A percentile compares a stretch with the other conserved stretches of the same genome.
Evolutionary conservation across 1,284 basidiomycete species (phyloP).

Genomic region (Boletellus deceptivus): DNA sequence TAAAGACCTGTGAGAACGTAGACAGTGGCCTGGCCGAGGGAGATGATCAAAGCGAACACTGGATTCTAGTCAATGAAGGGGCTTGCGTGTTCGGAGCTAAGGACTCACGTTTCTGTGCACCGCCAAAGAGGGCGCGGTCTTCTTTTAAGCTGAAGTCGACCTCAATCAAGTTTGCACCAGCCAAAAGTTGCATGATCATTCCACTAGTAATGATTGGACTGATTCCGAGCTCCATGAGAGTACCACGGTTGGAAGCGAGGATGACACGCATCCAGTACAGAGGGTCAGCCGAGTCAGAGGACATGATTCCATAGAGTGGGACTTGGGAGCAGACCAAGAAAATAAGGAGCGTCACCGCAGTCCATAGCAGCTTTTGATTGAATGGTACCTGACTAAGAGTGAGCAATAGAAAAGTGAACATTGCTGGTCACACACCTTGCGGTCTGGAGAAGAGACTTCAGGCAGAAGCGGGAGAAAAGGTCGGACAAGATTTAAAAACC

Average conservation of each 20-base stretch:
- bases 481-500: constrained; percentile 94
- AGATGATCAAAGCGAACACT: constrained; percentile 97
- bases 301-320: constrained; percentile 97
- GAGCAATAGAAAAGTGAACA: constrained; percentile 14
- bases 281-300: constrained; percentile 95
- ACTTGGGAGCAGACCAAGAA: constrained; percentile 98
- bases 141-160: constrained; percentile 98
- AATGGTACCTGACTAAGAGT: constrained; percentile 71
- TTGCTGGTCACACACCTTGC: constrained; percentile 62
- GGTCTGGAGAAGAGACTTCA: constrained; percentile 94
- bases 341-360: constrained; percentile 93
- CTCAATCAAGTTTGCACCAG: constrained; percentile 96
- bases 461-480: constrained; percentile 93
- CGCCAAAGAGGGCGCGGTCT: constrained; percentile 93
- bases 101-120: constrained; percentile 89
- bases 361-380: constrained; percentile 97
- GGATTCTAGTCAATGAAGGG: not conserved
- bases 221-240: constrained; percentile 98
- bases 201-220: constrained; percentile 96
- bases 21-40: constrained; percentile 95
- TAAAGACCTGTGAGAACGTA: constrained; percentile 98
- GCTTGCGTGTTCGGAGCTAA: not conserved
- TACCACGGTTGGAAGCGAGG: constrained; percentile 96
- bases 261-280: constrained; percentile 99
- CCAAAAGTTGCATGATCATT: constrained; percentile 99